Percentiles rank a stretch among this genome's conserved stretches.
phyloP scores from a whole-genome alignment of 352 stramenopile species.

The Globisporangium viniferum region DNA sequence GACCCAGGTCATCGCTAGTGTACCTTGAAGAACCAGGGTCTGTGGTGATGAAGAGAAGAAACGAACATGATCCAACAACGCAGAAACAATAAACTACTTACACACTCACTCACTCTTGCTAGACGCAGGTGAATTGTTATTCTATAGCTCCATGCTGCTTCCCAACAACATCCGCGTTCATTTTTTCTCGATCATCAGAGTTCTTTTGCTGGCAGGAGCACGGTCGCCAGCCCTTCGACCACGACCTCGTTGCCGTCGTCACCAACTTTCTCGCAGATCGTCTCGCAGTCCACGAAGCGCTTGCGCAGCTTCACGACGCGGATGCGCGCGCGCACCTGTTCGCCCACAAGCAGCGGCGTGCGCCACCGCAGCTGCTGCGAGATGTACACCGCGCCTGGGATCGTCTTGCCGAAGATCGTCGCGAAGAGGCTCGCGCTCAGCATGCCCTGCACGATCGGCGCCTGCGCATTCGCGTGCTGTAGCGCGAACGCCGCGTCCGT shows the following conservation, averaged over 20 bases:
- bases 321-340: conserved; percentile 56
- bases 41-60: not conserved
- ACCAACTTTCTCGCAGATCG: conserved; percentile 44
- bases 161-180: not conserved
- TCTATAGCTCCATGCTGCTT: not conserved
- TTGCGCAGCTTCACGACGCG: conserved; percentile 54
- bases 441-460: conserved; percentile 77
- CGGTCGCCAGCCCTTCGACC: conserved; percentile 63
- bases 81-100: conserved; percentile 3
- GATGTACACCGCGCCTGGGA: conserved; percentile 75
- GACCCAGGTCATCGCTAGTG: not conserved
- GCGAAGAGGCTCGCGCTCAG: conserved; percentile 78
- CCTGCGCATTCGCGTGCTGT: conserved; percentile 20
- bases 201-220: conserved; percentile 42
- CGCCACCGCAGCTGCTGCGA: conserved; percentile 70
- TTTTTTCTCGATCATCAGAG: not conserved
- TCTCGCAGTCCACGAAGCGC: conserved; percentile 77
- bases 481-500: conserved; percentile 43
- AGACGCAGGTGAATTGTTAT: not conserved
- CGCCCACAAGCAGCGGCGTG: conserved; percentile 56
- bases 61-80: not conserved
- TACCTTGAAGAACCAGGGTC: not conserved
- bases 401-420: conserved; percentile 72
- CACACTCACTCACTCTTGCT: not conserved
- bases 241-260: conserved; percentile 50